phyloP scores from a whole-genome alignment of 2,329 filamentous ascomycete genomes.

The Clarireedia monteithiana region DNA sequence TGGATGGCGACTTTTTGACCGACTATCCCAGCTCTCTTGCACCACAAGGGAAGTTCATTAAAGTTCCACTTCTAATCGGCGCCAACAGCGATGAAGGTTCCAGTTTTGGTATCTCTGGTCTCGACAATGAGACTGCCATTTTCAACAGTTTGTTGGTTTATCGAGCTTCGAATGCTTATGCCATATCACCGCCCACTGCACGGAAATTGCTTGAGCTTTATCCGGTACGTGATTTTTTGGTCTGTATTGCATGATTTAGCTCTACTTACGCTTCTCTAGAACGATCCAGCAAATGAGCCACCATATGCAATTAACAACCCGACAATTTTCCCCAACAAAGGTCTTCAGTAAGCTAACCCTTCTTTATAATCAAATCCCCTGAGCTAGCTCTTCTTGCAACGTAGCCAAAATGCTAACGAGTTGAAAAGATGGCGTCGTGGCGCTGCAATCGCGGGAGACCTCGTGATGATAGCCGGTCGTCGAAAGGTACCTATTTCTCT shows the following conservation, averaged over 20 bases:
- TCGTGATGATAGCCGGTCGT: slow-evolving; percentile 41
- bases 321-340: slow-evolving; percentile 28
- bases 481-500: slow-evolving; percentile 22
- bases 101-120: slow-evolving; percentile 33
- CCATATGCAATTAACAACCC: slow-evolving; percentile 34
- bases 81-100: slow-evolving; percentile 43
- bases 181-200: slow-evolving; percentile 37
- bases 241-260: too few species aligned
- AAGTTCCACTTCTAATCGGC: slow-evolving; percentile 39
- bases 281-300: slow-evolving; percentile 39
- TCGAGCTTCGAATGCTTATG: slow-evolving; percentile 33
- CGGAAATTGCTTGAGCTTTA: slow-evolving; percentile 39
- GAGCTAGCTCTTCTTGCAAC: too few species aligned
- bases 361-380: too few species aligned
- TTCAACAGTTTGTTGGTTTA: slow-evolving; percentile 36
- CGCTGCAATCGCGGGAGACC: slow-evolving; percentile 38
- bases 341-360: slow-evolving; percentile 24
- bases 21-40: slow-evolving; percentile 40
- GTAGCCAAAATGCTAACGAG: neutral
- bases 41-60: slow-evolving; percentile 34
- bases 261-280: slow-evolving; percentile 6
- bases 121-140: slow-evolving; percentile 37
- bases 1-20: slow-evolving; percentile 40
- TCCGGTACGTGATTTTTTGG: slow-evolving; percentile 20
- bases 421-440: slow-evolving; percentile 34